Evolutionary conservation across 371 early-diverging fungal genomes (phyloP).

Genomic region (Smittium culicis): DNA sequence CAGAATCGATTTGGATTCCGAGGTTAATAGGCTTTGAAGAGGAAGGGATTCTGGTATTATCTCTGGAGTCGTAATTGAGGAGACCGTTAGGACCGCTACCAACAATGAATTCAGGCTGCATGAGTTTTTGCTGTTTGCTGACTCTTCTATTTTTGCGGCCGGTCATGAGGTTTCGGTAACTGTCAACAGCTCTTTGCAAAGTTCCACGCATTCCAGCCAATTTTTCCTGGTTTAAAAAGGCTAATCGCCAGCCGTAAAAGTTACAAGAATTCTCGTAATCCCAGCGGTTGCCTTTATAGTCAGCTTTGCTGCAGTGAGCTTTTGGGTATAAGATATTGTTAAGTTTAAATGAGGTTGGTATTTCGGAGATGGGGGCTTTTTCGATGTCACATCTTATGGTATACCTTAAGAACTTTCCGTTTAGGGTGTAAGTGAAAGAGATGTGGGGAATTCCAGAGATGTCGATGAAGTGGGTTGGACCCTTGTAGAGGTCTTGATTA

Average conservation of each 20-base stretch:
- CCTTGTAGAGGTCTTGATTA: slow-evolving; percentile 7
- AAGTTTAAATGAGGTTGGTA: slow-evolving; percentile 23
- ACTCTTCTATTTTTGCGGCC: slow-evolving; percentile 67
- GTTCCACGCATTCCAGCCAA: slow-evolving; percentile 79
- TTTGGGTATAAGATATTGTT: slow-evolving; percentile 60
- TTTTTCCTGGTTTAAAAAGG: slow-evolving; percentile 65
- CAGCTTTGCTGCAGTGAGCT: slow-evolving; percentile 49
- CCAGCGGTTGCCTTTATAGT: slow-evolving; percentile 83
- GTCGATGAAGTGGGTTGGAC: slow-evolving; percentile 13
- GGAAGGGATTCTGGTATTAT: not conserved
- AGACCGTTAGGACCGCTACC: slow-evolving; percentile 8
- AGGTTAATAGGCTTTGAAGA: not conserved
- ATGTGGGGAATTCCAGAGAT: slow-evolving; percentile 22
- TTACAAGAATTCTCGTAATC: slow-evolving; percentile 86
- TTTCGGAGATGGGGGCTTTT: slow-evolving; percentile 21
- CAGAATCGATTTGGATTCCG: not conserved
- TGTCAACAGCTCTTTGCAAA: slow-evolving; percentile 90
- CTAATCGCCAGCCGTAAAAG: slow-evolving; percentile 74
- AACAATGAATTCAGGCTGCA: slow-evolving; percentile 11
- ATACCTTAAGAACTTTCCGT: slow-evolving; percentile 27
- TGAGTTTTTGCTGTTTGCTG: slow-evolving; percentile 59
- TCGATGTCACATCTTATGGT: slow-evolving; percentile 29
- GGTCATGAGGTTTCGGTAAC: slow-evolving; percentile 74
- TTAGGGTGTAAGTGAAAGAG: slow-evolving; percentile 27
- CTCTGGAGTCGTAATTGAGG: not conserved